phyloP scores from a whole-genome alignment of 768 basidiomycete genomes.

The Termitomyces sp. region DNA sequence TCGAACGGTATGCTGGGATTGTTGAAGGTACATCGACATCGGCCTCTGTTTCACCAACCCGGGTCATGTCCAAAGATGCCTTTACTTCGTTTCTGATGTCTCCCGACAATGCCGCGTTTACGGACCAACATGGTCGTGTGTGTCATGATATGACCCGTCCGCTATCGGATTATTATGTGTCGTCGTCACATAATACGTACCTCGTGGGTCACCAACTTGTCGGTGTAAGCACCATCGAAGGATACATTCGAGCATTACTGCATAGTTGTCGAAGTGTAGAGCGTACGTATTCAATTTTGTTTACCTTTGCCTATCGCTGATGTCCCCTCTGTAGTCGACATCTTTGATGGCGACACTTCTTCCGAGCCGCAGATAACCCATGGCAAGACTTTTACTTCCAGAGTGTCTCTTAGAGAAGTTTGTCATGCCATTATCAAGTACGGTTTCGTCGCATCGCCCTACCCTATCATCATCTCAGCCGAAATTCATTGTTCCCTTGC shows the following conservation, averaged over 20 bases:
- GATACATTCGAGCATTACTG: conserved; percentile 87
- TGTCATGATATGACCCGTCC: conserved; percentile 89
- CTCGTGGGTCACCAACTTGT: conserved; percentile 83
- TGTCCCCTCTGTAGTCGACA: conserved; percentile 62
- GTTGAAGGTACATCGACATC: conserved; percentile 21
- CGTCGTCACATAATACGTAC: conserved; percentile 89
- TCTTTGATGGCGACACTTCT: conserved; percentile 73
- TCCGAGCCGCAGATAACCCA: conserved; percentile 86
- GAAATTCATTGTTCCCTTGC: conserved; percentile 83
- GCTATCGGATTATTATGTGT: conserved; percentile 82
- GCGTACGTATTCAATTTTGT: conserved; percentile 40
- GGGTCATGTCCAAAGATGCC: conserved; percentile 48
- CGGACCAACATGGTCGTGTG: conserved; percentile 37
- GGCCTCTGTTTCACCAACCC: conserved; percentile 2
- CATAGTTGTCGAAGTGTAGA: conserved; percentile 92
- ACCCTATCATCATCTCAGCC: conserved; percentile 96
- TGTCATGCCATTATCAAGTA: conserved; percentile 87
- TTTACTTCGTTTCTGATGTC: conserved; percentile 83
- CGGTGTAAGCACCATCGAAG: conserved; percentile 87
- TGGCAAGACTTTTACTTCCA: conserved; percentile 86
- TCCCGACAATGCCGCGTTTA: conserved; percentile 60
- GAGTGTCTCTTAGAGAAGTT: conserved; percentile 77
- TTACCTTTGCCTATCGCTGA: not conserved
- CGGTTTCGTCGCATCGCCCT: conserved; percentile 90
- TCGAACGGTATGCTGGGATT: conserved; percentile 29